A percentile compares a stretch with the other conserved stretches of the same genome.
Conservation (phyloP, 441 rosid genomes). For the Eruca vesicaria region DNA sequence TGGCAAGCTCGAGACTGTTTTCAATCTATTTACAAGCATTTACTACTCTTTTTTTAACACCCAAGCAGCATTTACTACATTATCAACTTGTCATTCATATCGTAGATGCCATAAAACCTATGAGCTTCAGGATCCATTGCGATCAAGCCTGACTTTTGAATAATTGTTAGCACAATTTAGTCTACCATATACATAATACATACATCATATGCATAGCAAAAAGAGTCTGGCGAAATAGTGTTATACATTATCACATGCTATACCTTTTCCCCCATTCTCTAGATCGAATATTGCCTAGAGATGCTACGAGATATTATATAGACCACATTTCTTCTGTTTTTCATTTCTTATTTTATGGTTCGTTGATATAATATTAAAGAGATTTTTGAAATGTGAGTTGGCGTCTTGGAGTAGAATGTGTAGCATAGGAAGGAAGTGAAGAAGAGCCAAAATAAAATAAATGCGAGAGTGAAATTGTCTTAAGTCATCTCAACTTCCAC, state of each 20-base stretch:
- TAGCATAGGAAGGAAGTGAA: neutral
- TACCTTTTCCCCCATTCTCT: neutral
- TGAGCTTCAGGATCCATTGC: neutral
- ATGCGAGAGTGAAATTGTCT: constrained; percentile 26
- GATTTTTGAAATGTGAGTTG: constrained; percentile 12
- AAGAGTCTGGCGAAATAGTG: neutral
- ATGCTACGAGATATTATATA: neutral
- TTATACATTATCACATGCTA: neutral
- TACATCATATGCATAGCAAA: neutral
- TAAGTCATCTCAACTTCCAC: constrained; percentile 27
- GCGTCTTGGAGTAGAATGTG: constrained; percentile 8
- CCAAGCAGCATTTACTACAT: neutral
- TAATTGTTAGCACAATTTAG: neutral
- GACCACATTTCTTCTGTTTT: neutral
- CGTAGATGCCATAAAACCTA: neutral
- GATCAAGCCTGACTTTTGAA: neutral
- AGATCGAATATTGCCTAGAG: neutral
- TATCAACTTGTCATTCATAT: neutral
- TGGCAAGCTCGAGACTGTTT: neutral
- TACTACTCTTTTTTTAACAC: no score
- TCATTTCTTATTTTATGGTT: neutral
- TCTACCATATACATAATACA: neutral
- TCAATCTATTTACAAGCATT: neutral
- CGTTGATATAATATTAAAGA: neutral
- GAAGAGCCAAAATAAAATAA: neutral